phyloP scores from a whole-genome alignment of 257 asterid genomes.

The Fraxinus pennsylvanica region DNA sequence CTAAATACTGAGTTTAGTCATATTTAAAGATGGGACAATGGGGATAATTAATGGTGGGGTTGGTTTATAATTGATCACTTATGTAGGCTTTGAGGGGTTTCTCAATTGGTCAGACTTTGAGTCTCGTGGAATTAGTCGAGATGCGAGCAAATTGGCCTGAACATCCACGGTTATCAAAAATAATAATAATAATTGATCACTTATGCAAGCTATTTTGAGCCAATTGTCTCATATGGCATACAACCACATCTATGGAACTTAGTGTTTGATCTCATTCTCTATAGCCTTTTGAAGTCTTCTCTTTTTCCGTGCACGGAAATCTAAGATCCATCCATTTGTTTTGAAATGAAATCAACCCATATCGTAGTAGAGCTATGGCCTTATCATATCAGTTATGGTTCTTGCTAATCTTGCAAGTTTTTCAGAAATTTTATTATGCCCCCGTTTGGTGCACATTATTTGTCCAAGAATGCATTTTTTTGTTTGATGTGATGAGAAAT shows the following conservation, averaged over 20 bases:
- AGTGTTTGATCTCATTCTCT: neutral
- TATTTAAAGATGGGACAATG: neutral
- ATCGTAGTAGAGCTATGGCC: neutral
- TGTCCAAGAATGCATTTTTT: too few relatives aligned
- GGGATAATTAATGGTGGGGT: neutral
- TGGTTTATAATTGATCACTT: neutral
- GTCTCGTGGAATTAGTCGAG: too few relatives aligned
- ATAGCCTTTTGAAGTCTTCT: neutral
- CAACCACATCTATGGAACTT: neutral
- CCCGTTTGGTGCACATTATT: too few relatives aligned
- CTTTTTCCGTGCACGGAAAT: neutral
- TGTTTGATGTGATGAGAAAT: too few relatives aligned
- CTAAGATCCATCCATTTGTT: neutral
- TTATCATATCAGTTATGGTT: neutral
- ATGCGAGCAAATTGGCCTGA: too few relatives aligned
- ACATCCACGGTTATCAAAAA: too few relatives aligned
- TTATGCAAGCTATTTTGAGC: neutral
- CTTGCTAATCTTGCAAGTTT: constrained; percentile 1
- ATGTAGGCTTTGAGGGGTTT: neutral
- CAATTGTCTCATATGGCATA: neutral
- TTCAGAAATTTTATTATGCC: neutral
- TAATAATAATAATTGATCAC: neutral
- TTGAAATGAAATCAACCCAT: neutral
- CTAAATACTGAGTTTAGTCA: neutral
- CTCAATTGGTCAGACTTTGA: too few relatives aligned